Base-by-base conservation (phyloP, 148 eudicot species). In the Euryodendron excelsum region DNA sequence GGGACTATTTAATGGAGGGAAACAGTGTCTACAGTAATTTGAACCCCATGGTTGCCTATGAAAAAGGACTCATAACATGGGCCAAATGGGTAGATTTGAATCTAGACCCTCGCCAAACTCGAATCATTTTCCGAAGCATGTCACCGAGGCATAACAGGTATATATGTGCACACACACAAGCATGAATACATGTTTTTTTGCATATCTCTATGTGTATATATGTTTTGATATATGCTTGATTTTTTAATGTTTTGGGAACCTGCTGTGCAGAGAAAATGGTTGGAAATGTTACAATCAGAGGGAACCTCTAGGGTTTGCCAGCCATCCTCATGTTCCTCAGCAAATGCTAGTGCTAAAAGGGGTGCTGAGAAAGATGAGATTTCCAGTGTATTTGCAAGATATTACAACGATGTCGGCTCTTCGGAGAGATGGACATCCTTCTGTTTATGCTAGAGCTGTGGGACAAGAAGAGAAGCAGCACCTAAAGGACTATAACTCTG, bases 91-190 rank as follows among this genome's bases (percentile, higher is more conserved):
- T 94, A 21, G 97, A 94, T 67, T 69, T 82, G 59, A 90, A 94
- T 69, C 81, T 94, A 3, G 86, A 92, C 73, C 94, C 97, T 45
- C 87, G 89, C 52, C 84, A 72, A 73, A 90, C 91, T 7, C 80
- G 79, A 53, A 88, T 94, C 76, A 79, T 94, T 47, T 94, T 94
- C 80, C 89, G 96, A 73, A 94, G 85, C 88, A 92, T 92, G 96
- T 92, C 98, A 21, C 94, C 98, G 5, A 82, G 85, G 39, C 98
- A 94, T 76, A 94, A 91, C 91, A 92, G 90, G 95, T 89, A 85
- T n/a, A 27, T 4, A 17, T 30, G 4, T 25, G 31, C 39, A 34
- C 23, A n/a, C 3, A 11, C 5, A n/a, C 27, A 36, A 10, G 34
- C 17, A 48, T 36, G 15, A 50, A 50, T 12, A 50, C 55, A n/a